A percentile compares a stretch with the other conserved stretches of the same genome.
Evolutionary conservation across 1,284 basidiomycete species (phyloP).

Genomic region (Fomitopsis schrenkii): DNA sequence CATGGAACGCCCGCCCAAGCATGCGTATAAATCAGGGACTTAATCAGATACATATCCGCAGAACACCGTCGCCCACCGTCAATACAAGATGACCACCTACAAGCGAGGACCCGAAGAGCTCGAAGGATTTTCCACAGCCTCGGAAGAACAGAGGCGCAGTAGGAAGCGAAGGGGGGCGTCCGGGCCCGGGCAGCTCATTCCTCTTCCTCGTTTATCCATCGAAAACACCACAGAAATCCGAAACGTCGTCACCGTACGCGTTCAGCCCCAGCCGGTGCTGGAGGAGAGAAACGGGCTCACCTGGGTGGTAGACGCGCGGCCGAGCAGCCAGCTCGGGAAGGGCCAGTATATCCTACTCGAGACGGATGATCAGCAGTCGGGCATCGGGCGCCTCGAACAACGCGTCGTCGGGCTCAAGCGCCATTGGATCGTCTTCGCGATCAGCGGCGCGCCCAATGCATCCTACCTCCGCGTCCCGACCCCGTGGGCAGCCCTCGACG

Average conservation of each 20-base stretch:
- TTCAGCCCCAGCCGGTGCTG: background rate
- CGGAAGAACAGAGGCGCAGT: too few species aligned
- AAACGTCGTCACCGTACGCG: background rate
- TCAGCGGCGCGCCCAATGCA: background rate
- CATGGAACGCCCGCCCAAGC: too few species aligned
- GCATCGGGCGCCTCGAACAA: background rate
- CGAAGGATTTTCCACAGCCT: too few species aligned
- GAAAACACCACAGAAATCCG: too few species aligned
- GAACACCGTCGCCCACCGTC: too few species aligned
- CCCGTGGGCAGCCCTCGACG: background rate
- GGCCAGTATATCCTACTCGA: background rate
- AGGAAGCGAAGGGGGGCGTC: too few species aligned
- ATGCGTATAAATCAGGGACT: too few species aligned
- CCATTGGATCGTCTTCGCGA: background rate
- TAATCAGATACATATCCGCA: too few species aligned
- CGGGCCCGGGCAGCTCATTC: too few species aligned
- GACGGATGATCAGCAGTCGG: background rate
- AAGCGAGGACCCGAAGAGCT: too few species aligned
- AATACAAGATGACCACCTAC: too few species aligned
- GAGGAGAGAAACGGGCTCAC: background rate
- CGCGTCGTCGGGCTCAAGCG: background rate
- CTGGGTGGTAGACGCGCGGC: background rate
- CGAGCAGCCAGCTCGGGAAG: background rate
- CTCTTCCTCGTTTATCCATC: too few species aligned
- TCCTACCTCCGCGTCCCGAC: background rate